Evolutionary conservation across 129 eudicot species (phyloP).

Genomic region (Flaveria robusta): DNA sequence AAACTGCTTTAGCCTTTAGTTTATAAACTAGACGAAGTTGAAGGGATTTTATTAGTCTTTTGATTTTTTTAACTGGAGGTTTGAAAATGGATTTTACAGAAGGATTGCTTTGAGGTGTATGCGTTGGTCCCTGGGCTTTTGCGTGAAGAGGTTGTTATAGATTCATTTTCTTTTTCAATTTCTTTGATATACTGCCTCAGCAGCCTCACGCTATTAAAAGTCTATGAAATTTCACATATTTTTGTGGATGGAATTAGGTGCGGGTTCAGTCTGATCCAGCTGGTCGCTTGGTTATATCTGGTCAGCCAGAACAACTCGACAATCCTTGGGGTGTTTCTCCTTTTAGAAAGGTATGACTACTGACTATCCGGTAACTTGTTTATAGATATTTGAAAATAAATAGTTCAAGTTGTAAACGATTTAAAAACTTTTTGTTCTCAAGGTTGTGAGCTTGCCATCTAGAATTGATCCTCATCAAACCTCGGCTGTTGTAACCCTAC

Average conservation of each 20-base stretch:
- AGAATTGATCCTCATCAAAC: slow-evolving; percentile 97
- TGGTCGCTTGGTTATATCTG: slow-evolving; percentile 89
- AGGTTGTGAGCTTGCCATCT: slow-evolving; percentile 91
- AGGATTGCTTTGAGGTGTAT: slow-evolving; percentile 96
- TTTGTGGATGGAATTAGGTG: slow-evolving; percentile 55
- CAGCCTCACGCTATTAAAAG: not conserved
- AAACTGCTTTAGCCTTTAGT: not conserved
- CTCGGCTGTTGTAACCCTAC: slow-evolving; percentile 92
- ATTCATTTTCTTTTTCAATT: not conserved
- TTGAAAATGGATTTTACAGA: slow-evolving; percentile 46
- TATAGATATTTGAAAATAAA: not conserved
- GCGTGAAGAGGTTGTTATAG: slow-evolving; percentile 66
- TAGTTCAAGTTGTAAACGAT: not conserved
- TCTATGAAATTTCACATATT: not conserved
- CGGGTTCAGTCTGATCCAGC: slow-evolving; percentile 98
- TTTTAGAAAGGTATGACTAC: slow-evolving; percentile 68
- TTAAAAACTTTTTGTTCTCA: slow-evolving; percentile 16
- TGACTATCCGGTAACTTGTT: not conserved
- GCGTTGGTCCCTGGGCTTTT: slow-evolving; percentile 98
- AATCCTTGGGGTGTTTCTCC: slow-evolving; percentile 95
- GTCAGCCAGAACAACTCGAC: slow-evolving; percentile 86
- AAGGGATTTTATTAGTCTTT: slow-evolving; percentile 2
- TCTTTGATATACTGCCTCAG: not conserved
- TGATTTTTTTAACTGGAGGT: slow-evolving; percentile 11
- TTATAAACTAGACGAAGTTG: not conserved